phyloP scores from a whole-genome alignment of 139 green algal genomes.

The Micromonas commoda region DNA sequence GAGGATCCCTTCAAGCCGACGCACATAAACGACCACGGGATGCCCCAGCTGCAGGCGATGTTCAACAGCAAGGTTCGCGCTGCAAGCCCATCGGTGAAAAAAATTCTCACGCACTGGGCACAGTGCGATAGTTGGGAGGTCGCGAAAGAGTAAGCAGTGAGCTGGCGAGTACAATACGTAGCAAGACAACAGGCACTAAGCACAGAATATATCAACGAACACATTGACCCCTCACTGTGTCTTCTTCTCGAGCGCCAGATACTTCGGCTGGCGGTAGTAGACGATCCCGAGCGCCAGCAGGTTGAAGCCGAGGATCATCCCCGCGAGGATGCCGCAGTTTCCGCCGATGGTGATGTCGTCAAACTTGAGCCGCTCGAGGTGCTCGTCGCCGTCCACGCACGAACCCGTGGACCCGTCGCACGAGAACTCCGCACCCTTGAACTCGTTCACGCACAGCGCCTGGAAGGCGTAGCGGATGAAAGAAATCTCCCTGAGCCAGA shows the following conservation, averaged over 20 bases:
- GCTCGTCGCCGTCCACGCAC: slow-evolving; percentile 1
- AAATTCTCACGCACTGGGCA: too few species aligned
- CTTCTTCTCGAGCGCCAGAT: neutral
- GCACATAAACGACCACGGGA: neutral
- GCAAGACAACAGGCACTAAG: too few species aligned
- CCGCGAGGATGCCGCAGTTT: slow-evolving; percentile 1
- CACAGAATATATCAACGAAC: too few species aligned
- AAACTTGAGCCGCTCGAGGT: slow-evolving; percentile 20
- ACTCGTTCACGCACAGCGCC: slow-evolving; percentile 33
- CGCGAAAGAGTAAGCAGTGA: too few species aligned
- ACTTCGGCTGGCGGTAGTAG: neutral
- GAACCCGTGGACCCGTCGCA: neutral
- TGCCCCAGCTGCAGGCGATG: neutral
- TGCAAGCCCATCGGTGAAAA: neutral
- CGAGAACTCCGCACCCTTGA: slow-evolving; percentile 22
- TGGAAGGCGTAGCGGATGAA: slow-evolving; percentile 32
- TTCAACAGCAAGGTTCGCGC: neutral
- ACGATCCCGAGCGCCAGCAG: neutral
- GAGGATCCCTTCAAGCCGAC: slow-evolving; percentile 45
- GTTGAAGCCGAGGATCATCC: slow-evolving; percentile 8
- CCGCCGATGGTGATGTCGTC: neutral
- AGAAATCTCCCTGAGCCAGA: slow-evolving; percentile 24
- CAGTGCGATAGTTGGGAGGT: too few species aligned
- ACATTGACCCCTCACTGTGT: neutral
- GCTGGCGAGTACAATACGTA: too few species aligned